phyloP scores from a whole-genome alignment of 805 yeast species.

The Wickerhamomyces hampshirensis region DNA sequence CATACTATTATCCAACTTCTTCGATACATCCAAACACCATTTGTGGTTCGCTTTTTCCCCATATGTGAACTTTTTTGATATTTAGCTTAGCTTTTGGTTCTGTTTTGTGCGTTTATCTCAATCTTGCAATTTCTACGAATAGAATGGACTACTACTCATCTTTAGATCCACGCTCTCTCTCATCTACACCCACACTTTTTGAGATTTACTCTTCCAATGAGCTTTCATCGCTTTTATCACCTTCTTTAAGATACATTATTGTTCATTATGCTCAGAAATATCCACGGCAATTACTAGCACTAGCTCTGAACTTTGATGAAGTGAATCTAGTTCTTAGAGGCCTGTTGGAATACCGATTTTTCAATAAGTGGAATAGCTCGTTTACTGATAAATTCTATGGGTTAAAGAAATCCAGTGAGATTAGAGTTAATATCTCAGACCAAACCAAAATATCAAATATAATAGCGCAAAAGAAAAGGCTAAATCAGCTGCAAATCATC shows the following conservation, averaged over 20 bases:
- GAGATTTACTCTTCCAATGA: constrained; percentile 83
- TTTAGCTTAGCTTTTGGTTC: too few relatives aligned
- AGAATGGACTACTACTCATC: constrained; percentile 77
- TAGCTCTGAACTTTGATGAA: constrained; percentile 75
- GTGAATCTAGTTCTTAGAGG: constrained; percentile 57
- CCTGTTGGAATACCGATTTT: constrained; percentile 62
- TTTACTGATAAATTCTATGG: constrained; percentile 94
- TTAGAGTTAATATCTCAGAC: constrained; percentile 29
- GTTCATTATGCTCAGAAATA: constrained; percentile 76
- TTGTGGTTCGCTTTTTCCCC: too few relatives aligned
- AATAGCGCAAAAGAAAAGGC: constrained; percentile 47
- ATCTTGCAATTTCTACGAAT: too few relatives aligned
- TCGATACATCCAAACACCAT: background rate
- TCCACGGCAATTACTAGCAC: constrained; percentile 60
- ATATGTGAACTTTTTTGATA: too few relatives aligned
- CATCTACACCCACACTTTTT: constrained; percentile 79
- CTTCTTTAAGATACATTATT: constrained; percentile 73
- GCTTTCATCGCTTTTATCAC: constrained; percentile 70
- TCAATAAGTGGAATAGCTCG: constrained; percentile 73
- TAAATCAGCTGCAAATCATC: constrained; percentile 47
- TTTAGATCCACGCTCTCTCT: constrained; percentile 70
- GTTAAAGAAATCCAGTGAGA: constrained; percentile 49
- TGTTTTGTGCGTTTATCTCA: too few relatives aligned
- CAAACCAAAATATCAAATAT: constrained; percentile 25
- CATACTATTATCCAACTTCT: too few relatives aligned